phyloP scores from a whole-genome alignment of 2,329 filamentous ascomycete species.

The Pestalotiopsis sp. region DNA sequence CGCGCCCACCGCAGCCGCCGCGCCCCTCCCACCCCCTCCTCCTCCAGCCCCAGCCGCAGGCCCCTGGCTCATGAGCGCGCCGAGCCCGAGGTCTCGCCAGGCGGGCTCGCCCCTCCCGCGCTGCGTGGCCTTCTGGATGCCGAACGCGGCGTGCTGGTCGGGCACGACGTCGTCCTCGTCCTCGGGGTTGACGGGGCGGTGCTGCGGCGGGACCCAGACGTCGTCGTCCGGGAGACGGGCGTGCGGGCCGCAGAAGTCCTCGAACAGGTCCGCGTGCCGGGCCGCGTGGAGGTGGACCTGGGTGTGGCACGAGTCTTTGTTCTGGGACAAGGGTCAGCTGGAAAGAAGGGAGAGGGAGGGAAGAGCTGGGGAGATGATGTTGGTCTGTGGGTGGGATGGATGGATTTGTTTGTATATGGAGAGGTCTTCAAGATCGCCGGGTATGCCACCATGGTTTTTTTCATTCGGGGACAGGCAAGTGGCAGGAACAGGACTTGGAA shows the following conservation, averaged over 20 bases:
- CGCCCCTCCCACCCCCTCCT: background rate
- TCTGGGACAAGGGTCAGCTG: slow-evolving; percentile 39
- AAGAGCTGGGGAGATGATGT: too few relatives aligned
- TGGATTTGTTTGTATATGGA: background rate
- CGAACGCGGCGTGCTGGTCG: slow-evolving; percentile 85
- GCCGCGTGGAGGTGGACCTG: slow-evolving; percentile 74
- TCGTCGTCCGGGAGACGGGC: slow-evolving; percentile 75
- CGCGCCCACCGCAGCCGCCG: background rate
- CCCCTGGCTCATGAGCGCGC: slow-evolving; percentile 67
- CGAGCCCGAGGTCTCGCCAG: slow-evolving; percentile 80
- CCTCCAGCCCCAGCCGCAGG: slow-evolving; percentile 31
- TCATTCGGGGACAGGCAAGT: too few relatives aligned
- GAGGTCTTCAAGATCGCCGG: background rate
- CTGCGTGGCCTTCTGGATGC: slow-evolving; percentile 80
- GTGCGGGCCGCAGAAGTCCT: slow-evolving; percentile 66
- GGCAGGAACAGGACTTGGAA: too few relatives aligned
- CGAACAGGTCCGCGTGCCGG: slow-evolving; percentile 76
- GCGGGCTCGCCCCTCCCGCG: slow-evolving; percentile 64
- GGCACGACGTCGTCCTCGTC: slow-evolving; percentile 89
- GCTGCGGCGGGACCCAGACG: slow-evolving; percentile 77
- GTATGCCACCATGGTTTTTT: too few relatives aligned
- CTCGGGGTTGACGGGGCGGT: slow-evolving; percentile 83
- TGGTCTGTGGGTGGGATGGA: too few relatives aligned
- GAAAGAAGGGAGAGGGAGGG: too few relatives aligned
- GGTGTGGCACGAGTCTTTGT: slow-evolving; percentile 75